Evolutionary conservation across 768 basidiomycete genomes (phyloP).

Genomic region (Pisolithus microcarpus): DNA sequence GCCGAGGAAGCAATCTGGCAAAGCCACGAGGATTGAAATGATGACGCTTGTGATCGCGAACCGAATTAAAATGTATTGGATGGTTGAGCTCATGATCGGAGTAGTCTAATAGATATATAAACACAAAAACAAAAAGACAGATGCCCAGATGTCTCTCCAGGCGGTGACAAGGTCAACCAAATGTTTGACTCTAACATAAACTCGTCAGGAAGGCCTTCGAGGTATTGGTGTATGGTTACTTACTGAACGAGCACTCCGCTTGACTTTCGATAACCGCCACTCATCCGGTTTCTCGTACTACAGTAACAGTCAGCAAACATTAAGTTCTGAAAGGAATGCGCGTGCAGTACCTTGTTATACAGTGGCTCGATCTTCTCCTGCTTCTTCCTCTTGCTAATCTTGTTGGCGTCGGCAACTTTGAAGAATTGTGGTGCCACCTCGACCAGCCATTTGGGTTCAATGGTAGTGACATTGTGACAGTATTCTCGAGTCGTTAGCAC

Average conservation of each 20-base stretch:
- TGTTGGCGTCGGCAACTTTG: constrained; percentile 95
- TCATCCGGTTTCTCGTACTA: constrained; percentile 87
- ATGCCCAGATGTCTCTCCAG: no score
- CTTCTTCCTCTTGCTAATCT: constrained; percentile 93
- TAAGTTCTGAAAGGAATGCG: not conserved
- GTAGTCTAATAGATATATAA: constrained; percentile 3
- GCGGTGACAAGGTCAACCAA: constrained; percentile 45
- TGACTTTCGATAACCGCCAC: constrained; percentile 91
- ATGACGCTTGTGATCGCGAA: not conserved
- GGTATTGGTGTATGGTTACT: constrained; percentile 13
- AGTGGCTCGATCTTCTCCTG: constrained; percentile 96
- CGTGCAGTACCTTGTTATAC: constrained; percentile 65
- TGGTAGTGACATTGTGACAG: constrained; percentile 86
- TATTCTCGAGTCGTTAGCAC: constrained; percentile 95
- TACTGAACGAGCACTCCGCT: constrained; percentile 81
- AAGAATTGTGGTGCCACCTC: constrained; percentile 99
- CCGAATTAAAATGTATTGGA: not conserved
- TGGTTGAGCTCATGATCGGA: not conserved
- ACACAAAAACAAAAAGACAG: no score
- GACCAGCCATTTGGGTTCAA: constrained; percentile 98
- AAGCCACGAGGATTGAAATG: not conserved
- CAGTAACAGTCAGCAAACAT: constrained; percentile 1
- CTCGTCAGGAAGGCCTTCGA: constrained; percentile 9
- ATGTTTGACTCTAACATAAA: constrained; percentile 71
- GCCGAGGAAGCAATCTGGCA: not conserved